Evolutionary conservation across 192 early-diverging fungal species (phyloP).

Genomic region (Linnemannia zychae): DNA sequence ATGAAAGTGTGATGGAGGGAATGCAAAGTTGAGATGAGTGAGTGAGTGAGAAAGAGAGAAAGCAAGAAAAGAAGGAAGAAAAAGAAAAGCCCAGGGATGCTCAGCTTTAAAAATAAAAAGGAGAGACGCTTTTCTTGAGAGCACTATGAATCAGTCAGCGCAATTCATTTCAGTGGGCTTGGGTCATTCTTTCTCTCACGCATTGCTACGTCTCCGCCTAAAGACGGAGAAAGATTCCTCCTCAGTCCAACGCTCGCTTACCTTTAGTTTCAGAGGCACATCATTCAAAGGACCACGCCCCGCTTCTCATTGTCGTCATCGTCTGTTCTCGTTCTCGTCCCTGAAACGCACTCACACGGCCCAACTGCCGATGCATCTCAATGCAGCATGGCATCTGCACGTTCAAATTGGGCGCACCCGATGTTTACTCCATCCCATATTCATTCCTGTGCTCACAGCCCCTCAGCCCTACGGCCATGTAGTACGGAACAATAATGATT

Average conservation of each 20-base stretch:
- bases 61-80: not conserved
- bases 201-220: not conserved
- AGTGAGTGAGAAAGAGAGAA: not conserved
- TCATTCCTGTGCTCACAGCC: not conserved
- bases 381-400: not conserved
- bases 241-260: not conserved
- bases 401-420: conserved; percentile 1
- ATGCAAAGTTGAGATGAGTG: not conserved
- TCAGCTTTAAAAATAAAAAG: not conserved
- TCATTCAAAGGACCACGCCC: too few relatives aligned
- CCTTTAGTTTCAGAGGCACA: too few relatives aligned
- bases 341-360: not conserved
- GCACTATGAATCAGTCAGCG: not conserved
- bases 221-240: conserved; percentile 7
- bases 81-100: conserved; percentile 6
- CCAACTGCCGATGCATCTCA: not conserved
- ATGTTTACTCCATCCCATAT: not conserved
- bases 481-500: not conserved
- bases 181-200: not conserved
- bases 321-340: not conserved
- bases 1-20: not conserved
- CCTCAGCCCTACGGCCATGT: not conserved
- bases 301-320: not conserved
- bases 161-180: not conserved
- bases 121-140: not conserved